Evolutionary conservation across 1,284 basidiomycete genomes (phyloP), one percentile per base, ranked within the genome.

Genomic region (Rhodotorula glutinis): DNA sequence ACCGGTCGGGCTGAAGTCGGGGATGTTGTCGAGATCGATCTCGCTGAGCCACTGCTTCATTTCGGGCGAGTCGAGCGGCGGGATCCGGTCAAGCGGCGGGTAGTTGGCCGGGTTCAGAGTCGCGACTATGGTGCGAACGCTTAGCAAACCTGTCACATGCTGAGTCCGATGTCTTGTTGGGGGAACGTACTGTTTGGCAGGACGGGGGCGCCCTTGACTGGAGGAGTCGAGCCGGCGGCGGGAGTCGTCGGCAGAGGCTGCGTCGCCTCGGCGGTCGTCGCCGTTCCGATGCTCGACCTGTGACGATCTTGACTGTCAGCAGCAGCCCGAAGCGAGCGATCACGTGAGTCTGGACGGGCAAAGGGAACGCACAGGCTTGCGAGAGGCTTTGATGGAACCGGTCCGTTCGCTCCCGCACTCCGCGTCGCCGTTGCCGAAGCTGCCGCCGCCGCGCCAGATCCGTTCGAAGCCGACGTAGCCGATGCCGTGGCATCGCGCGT

Each of bases 31-130:
- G 61, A 68, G 68, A 33, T 90, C 82, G 54, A 91, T 82, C 75
- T 91, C 87, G 73, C 84, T 82, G 82, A 92, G 79, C 91, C 91
- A 92, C 69, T 82, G 74, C 66, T 83, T 75, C 23, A 92, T 89
- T 71, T 70, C 66, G 3, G 81, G 69, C n/a, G 85, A 85, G 73
- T 79, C 70, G 57, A 85, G 85, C n/a, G 85, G 83, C 13, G 90
- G 88, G 19, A 86, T 77, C 29, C 82, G 80, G 75, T 92, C 90
- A 74, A 87, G 84, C 2, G 81, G 59, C 0, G 90, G 91, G 86
- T 88, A 92, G 41, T 85, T 69, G 13, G 66, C 62, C 4, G 65
- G 62, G 59, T 63, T 67, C 51, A 73, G 55, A 4, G n/a, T 47
- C 2, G 53, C 33, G 53, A 70, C 71, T 72, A 55, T 5, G 4